These are phyloP conservation scores for Arthromyces matolae DNA, from an alignment of 768 basidiomycete genomes.

Conservation along the genomic window DNA sequence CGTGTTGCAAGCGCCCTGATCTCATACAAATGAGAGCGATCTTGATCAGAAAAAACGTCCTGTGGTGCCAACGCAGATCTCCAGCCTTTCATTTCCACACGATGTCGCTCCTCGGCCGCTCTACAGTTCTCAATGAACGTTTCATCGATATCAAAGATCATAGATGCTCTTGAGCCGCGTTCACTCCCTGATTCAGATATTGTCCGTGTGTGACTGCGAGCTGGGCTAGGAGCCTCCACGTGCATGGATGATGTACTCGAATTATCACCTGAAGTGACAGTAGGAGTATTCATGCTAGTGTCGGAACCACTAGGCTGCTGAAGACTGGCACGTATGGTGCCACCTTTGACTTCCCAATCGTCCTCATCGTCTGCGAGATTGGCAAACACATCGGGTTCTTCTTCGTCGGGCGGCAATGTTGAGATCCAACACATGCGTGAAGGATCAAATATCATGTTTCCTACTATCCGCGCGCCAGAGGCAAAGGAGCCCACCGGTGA, in stretches of 20 bases:
- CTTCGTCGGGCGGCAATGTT: conserved; percentile 78
- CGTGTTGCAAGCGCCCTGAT: conserved; percentile 85
- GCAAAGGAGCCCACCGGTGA: conserved; percentile 74
- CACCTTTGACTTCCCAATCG: conserved; percentile 74
- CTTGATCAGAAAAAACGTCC: conserved; percentile 42
- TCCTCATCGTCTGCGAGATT: conserved; percentile 91
- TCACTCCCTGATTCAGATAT: conserved; percentile 77
- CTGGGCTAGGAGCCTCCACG: conserved; percentile 53
- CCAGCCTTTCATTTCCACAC: conserved; percentile 85
- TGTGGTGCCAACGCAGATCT: conserved; percentile 33
- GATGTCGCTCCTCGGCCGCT: conserved; percentile 78
- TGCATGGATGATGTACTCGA: conserved; percentile 24
- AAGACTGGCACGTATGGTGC: conserved; percentile 70
- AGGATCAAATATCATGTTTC: conserved; percentile 98
- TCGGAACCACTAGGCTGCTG: conserved; percentile 31
- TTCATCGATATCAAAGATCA: conserved; percentile 76
- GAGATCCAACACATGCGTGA: conserved; percentile 94
- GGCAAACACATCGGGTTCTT: conserved; percentile 94
- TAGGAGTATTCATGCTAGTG: conserved; percentile 28
- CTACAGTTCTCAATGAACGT: conserved; percentile 69
- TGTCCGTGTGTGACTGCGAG: conserved; percentile 58
- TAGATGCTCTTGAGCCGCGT: conserved; percentile 75
- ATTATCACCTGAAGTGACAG: conserved; percentile 20
- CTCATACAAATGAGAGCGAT: conserved; percentile 70
- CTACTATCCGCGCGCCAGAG: conserved; percentile 83